These are phyloP conservation scores for Bretziella fagacearum DNA, from an alignment of 2,329 filamentous ascomycete species.

Conservation along the genomic window DNA sequence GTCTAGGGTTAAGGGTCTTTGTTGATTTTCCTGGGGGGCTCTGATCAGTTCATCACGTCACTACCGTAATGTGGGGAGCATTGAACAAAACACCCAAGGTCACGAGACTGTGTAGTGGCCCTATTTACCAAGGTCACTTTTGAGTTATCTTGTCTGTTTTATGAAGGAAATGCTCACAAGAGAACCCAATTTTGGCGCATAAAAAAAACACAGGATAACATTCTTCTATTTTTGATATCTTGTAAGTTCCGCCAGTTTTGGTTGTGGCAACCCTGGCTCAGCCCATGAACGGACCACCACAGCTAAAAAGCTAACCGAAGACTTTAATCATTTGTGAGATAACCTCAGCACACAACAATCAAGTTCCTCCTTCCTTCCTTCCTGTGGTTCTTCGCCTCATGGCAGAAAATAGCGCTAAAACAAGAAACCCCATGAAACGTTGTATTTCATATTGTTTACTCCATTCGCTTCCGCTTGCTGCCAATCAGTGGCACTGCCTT, in stretches of 20 bases:
- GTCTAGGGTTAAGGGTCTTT: neutral
- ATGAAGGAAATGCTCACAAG: no score
- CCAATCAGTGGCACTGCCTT: neutral
- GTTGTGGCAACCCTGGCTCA: neutral
- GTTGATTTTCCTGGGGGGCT: neutral
- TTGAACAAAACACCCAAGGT: no score
- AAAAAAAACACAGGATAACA: neutral
- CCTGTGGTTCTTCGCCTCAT: neutral
- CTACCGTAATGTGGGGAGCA: neutral
- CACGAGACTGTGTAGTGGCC: no score
- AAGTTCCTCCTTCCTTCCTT: neutral
- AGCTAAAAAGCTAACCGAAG: neutral
- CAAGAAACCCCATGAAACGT: neutral
- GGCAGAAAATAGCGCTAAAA: neutral
- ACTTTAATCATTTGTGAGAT: neutral
- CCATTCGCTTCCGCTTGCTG: neutral
- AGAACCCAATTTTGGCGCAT: no score
- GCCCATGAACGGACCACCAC: neutral
- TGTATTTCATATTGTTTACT: neutral
- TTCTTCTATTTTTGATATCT: no score
- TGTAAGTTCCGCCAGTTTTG: no score
- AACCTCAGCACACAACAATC: neutral
- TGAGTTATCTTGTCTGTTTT: no score
- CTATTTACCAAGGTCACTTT: no score
- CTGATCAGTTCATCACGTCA: neutral